These are phyloP conservation scores for Phytopythium chamaehyphon DNA, from an alignment of 352 stramenopile species.

Conservation along the genomic window DNA sequence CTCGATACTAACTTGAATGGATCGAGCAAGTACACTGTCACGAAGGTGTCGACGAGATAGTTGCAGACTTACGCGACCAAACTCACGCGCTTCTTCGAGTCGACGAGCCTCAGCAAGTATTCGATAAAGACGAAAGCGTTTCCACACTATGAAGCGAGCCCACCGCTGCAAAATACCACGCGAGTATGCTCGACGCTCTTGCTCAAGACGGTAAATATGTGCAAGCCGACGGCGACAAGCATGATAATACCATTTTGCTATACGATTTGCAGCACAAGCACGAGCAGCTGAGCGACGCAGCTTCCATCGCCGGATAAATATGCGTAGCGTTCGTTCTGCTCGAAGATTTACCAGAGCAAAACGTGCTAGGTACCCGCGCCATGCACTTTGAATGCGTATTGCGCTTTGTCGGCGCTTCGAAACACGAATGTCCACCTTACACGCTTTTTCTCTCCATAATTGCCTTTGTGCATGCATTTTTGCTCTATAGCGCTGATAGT, in stretches of 20 bases:
- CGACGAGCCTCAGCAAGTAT: background rate
- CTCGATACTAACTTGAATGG: background rate
- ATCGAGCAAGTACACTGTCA: background rate
- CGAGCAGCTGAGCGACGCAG: background rate
- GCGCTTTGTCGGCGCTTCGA: background rate
- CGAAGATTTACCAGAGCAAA: background rate
- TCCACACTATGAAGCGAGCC: background rate
- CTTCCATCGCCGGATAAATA: slow-evolving; percentile 4
- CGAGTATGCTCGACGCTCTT: background rate
- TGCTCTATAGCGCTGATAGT: background rate
- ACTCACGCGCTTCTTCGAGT: slow-evolving; percentile 3
- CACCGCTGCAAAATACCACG: background rate
- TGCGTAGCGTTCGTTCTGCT: background rate
- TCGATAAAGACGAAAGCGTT: background rate
- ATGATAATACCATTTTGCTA: background rate
- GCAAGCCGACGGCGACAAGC: background rate
- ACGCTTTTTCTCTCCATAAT: background rate
- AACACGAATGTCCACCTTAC: background rate
- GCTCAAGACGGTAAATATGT: background rate
- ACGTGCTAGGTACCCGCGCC: background rate
- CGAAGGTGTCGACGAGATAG: slow-evolving; percentile 1
- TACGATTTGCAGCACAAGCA: background rate
- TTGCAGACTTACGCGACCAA: background rate
- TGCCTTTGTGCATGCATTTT: background rate
- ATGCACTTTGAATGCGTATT: background rate